A percentile compares a stretch with the other conserved stretches of the same genome.
Evolutionary conservation across 495 filamentous ascomycete species (phyloP).

Genomic region (Lepraria neglecta): DNA sequence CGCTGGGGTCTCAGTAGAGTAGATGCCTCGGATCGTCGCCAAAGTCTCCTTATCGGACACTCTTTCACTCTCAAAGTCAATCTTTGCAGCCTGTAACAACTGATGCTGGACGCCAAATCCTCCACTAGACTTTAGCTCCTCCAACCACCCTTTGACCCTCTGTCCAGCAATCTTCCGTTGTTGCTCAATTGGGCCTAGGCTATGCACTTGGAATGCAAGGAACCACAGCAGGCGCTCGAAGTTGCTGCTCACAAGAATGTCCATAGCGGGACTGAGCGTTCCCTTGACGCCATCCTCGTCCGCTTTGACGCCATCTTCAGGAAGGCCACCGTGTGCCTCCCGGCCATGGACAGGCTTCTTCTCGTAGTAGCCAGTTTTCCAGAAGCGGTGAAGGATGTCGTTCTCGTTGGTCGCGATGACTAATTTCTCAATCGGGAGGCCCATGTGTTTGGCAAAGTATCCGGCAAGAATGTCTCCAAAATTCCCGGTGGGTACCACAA

Average conservation of each 20-base stretch:
- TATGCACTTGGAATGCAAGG: slow-evolving; percentile 53
- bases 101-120: slow-evolving; percentile 67
- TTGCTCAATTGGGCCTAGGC: slow-evolving; percentile 29
- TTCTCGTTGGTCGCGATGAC: slow-evolving; percentile 89
- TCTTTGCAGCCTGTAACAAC: slow-evolving; percentile 56
- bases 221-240: slow-evolving; percentile 97
- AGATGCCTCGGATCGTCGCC: slow-evolving; percentile 61
- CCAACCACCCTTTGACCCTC: slow-evolving; percentile 62
- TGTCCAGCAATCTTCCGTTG: slow-evolving; percentile 49
- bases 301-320: slow-evolving; percentile 57
- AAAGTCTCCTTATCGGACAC: slow-evolving; percentile 73
- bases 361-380: slow-evolving; percentile 66
- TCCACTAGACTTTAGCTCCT: slow-evolving; percentile 67
- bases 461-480: slow-evolving; percentile 95
- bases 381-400: slow-evolving; percentile 66
- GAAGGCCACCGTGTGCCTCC: slow-evolving; percentile 51
- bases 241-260: slow-evolving; percentile 61
- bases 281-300: slow-evolving; percentile 70
- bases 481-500: slow-evolving; percentile 76
- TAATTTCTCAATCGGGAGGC: slow-evolving; percentile 75
- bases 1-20: slow-evolving; percentile 30
- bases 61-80: slow-evolving; percentile 72
- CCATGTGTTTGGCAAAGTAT: slow-evolving; percentile 74
- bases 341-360: slow-evolving; percentile 56
- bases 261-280: slow-evolving; percentile 89